Evolutionary conservation across 257 asterid species (phyloP).

Genomic region (Nicotiana benthamiana): DNA sequence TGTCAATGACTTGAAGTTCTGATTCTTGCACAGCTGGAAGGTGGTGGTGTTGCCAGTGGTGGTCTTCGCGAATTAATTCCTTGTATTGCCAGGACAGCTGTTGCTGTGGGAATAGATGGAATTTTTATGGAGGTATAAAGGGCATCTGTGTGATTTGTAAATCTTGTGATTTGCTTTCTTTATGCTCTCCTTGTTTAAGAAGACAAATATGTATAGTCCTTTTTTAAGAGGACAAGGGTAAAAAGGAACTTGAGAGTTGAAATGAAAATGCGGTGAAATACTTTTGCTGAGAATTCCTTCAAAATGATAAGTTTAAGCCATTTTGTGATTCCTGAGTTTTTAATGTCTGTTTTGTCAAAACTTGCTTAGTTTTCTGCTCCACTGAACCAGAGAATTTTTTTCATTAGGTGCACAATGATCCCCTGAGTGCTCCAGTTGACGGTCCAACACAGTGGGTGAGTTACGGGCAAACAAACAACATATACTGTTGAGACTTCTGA

Average conservation of each 20-base stretch:
- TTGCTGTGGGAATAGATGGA: constrained; percentile 93
- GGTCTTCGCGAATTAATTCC: constrained; percentile 95
- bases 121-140: constrained; percentile 88
- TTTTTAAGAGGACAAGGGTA: neutral
- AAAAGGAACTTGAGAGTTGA: neutral
- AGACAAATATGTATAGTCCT: neutral
- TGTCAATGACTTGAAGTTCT: constrained; percentile 6
- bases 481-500: neutral
- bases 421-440: constrained; percentile 89
- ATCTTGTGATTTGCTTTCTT: neutral
- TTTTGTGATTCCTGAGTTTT: neutral
- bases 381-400: neutral
- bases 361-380: neutral
- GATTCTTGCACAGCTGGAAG: constrained; percentile 58
- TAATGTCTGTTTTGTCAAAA: neutral
- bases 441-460: constrained; percentile 99
- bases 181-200: neutral
- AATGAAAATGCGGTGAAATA: neutral
- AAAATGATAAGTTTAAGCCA: neutral
- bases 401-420: constrained; percentile 79
- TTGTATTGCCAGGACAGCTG: constrained; percentile 96
- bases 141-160: neutral
- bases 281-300: neutral
- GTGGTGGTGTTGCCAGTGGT: constrained; percentile 99
- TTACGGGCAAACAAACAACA: neutral